Percentiles rank a stretch among this genome's conserved stretches.
Conservation (phyloP, 306 rosid species). For the Prunus salicina region DNA sequence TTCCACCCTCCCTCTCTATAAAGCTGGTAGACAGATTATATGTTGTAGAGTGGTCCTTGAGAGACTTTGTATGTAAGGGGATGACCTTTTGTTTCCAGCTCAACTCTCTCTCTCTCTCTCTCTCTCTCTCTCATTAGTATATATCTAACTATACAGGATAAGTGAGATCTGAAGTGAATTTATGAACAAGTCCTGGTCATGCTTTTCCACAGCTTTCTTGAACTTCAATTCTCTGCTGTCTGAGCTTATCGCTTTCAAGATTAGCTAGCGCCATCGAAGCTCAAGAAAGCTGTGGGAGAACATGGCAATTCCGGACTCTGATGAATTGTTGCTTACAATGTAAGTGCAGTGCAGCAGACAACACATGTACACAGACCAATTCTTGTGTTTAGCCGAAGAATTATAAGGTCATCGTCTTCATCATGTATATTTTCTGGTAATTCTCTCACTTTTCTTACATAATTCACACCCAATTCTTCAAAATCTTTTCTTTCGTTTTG, state of each 20-base stretch:
- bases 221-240: conserved; percentile 53
- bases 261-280: conserved; percentile 44
- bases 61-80: conserved; percentile 34
- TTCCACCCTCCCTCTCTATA: conserved; percentile 38
- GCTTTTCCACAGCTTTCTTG: conserved; percentile 99
- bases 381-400: no score
- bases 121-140: conserved; percentile 11
- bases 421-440: background rate
- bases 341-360: background rate
- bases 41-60: conserved; percentile 76
- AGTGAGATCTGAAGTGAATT: conserved; percentile 48
- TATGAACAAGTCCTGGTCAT: conserved; percentile 59
- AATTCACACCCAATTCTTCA: background rate
- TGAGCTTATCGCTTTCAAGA: background rate
- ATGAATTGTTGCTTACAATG: background rate
- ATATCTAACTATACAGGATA: background rate
- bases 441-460: background rate
- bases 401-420: no score
- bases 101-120: background rate
- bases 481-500: background rate
- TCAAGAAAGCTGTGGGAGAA: conserved; percentile 99
- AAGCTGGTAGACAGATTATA: conserved; percentile 61
- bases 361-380: background rate
- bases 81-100: conserved; percentile 25
- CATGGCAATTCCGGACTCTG: conserved; percentile 60